phyloP scores from a whole-genome alignment of 164 flowering plant species.

The Piper betle region DNA sequence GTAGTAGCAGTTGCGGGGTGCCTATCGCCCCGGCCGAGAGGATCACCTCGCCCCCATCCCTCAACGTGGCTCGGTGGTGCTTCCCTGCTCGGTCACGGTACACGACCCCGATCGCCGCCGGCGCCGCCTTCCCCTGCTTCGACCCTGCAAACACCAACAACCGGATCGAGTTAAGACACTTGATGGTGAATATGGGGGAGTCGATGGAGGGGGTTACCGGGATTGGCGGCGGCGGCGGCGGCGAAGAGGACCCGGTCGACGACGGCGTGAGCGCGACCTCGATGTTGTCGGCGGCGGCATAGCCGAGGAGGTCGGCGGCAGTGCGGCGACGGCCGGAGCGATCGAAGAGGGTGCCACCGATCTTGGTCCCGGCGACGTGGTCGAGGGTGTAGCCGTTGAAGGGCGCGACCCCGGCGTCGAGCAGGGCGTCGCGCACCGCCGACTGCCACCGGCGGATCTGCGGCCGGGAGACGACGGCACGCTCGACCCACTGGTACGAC shows the following conservation, averaged over 20 bases:
- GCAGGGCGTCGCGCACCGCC: slow-evolving; percentile 47
- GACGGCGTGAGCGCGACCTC: slow-evolving; percentile 48
- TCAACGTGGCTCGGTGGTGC: slow-evolving; percentile 60
- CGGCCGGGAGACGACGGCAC: slow-evolving; percentile 47
- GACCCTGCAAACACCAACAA: background rate
- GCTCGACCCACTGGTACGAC: slow-evolving; percentile 80
- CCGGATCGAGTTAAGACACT: background rate
- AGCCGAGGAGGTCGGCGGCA: slow-evolving; percentile 55
- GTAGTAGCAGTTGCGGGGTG: slow-evolving; percentile 69
- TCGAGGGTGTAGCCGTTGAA: slow-evolving; percentile 52
- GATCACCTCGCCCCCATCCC: slow-evolving; percentile 53
- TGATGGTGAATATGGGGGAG: background rate
- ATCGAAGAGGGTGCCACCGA: slow-evolving; percentile 76
- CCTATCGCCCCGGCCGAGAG: slow-evolving; percentile 78
- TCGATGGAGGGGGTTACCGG: slow-evolving; percentile 6
- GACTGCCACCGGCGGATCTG: slow-evolving; percentile 63
- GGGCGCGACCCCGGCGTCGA: slow-evolving; percentile 58
- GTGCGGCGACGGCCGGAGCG: slow-evolving; percentile 43
- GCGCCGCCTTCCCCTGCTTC: background rate
- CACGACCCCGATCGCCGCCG: slow-evolving; percentile 33
- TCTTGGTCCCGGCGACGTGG: slow-evolving; percentile 60
- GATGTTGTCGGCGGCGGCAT: slow-evolving; percentile 33
- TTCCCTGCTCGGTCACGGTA: slow-evolving; percentile 42
- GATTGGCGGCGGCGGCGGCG: slow-evolving; percentile 2
- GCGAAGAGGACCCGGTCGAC: slow-evolving; percentile 55